phyloP scores from a whole-genome alignment of 352 stramenopile species.

The Stephanocyclus meneghinianus region DNA sequence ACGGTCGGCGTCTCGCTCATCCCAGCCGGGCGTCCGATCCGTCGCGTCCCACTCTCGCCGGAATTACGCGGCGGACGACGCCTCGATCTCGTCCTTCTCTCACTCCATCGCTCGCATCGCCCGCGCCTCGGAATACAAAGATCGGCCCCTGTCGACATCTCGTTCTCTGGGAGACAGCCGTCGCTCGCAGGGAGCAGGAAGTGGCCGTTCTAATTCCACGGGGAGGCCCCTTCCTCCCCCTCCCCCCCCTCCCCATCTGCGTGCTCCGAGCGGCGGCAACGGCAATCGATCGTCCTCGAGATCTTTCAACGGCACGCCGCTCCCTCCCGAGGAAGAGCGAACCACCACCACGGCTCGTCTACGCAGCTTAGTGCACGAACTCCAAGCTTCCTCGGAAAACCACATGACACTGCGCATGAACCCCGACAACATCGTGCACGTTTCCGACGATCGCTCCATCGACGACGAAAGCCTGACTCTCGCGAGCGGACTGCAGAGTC shows the following conservation, averaged over 20 bases:
- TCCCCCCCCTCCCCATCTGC: background rate
- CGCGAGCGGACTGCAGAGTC: slow-evolving; percentile 4
- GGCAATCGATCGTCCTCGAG: background rate
- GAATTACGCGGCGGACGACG: slow-evolving; percentile 6
- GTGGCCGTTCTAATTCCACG: background rate
- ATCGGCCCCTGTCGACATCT: background rate
- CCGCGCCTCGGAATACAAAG: slow-evolving; percentile 15
- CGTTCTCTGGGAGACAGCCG: background rate
- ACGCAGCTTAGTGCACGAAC: slow-evolving; percentile 13
- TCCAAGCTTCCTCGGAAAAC: background rate
- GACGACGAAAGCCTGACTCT: slow-evolving; percentile 14
- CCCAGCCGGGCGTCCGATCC: background rate
- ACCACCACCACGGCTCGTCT: slow-evolving; percentile 16
- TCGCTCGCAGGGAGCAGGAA: too few species aligned
- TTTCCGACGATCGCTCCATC: background rate
- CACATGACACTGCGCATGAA: background rate
- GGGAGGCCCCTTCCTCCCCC: background rate
- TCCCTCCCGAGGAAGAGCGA: background rate
- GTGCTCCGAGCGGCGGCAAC: background rate
- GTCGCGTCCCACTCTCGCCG: background rate
- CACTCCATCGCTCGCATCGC: slow-evolving; percentile 27
- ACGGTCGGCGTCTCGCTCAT: background rate
- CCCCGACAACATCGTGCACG: background rate
- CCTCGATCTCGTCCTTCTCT: slow-evolving; percentile 30
- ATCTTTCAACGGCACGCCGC: background rate